Evolutionary conservation across 2,329 filamentous ascomycete genomes (phyloP).

Genomic region (Reticulascus tulasneorum): DNA sequence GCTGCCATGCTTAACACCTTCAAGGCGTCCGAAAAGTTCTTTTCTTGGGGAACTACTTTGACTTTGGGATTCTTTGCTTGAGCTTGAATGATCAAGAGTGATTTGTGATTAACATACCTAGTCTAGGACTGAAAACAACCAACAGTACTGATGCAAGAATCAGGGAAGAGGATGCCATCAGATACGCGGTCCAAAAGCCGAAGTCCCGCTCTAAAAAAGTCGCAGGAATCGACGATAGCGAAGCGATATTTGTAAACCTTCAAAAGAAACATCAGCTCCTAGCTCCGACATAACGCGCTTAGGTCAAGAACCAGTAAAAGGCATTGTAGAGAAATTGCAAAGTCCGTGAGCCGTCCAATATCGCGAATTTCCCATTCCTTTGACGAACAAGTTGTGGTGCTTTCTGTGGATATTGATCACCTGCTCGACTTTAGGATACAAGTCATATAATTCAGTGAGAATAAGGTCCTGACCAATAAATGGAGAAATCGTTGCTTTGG

Average conservation of each 20-base stretch:
- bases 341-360: conserved; percentile 54
- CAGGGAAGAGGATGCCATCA: conserved; percentile 55
- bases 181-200: conserved; percentile 56
- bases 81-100: neutral
- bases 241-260: conserved; percentile 59
- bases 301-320: conserved; percentile 55
- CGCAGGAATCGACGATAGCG: conserved; percentile 55
- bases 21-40: conserved; percentile 51
- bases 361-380: conserved; percentile 32
- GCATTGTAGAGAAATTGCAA: conserved; percentile 59
- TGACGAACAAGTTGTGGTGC: conserved; percentile 29
- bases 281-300: too few species aligned
- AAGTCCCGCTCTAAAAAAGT: conserved; percentile 56
- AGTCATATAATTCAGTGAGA: too few species aligned
- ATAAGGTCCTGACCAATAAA: conserved; percentile 25
- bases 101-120: conserved; percentile 6
- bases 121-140: conserved; percentile 3
- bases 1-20: conserved; percentile 36
- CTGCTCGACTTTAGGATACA: conserved; percentile 16
- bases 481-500: conserved; percentile 47
- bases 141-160: conserved; percentile 36
- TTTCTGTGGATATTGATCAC: conserved; percentile 53
- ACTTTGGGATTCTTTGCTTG: conserved; percentile 5
- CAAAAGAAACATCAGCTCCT: neutral
- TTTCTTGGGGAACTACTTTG: conserved; percentile 43